Conservation (phyloP, 768 basidiomycete species). For the Boletus pseudo-olivaceus region DNA sequence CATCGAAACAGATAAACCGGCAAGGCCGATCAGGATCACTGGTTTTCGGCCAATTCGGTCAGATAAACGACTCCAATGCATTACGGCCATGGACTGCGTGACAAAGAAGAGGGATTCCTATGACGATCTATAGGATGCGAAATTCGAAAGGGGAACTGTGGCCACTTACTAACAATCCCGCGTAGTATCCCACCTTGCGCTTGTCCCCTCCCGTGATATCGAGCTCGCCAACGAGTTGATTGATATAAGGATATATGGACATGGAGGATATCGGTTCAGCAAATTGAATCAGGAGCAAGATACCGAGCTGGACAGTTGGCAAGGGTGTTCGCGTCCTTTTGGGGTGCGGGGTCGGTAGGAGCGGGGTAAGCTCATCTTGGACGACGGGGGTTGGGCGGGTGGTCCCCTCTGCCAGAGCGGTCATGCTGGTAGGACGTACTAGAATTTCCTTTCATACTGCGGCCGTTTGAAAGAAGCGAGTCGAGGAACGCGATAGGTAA, state of each 20-base stretch:
- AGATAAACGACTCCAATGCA: constrained; percentile 71
- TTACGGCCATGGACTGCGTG: constrained; percentile 65
- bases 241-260: constrained; percentile 49
- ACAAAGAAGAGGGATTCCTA: constrained; percentile 77
- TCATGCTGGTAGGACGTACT: background rate
- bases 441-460: background rate
- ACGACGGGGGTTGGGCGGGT: background rate
- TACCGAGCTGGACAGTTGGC: constrained; percentile 37
- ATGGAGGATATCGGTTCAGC: constrained; percentile 36
- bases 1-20: constrained; percentile 64
- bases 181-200: constrained; percentile 54
- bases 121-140: background rate
- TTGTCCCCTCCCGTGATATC: constrained; percentile 25
- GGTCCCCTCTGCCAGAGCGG: background rate
- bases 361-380: constrained; percentile 14
- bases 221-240: constrained; percentile 36
- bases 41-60: constrained; percentile 72
- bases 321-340: constrained; percentile 28
- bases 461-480: background rate
- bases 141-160: background rate
- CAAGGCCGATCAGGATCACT: constrained; percentile 60
- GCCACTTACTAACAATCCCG: constrained; percentile 56
- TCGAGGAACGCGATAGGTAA: background rate
- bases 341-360: background rate
- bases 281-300: constrained; percentile 34